Conservation (phyloP, 352 stramenopile genomes). For the Globisporangium parvum region DNA sequence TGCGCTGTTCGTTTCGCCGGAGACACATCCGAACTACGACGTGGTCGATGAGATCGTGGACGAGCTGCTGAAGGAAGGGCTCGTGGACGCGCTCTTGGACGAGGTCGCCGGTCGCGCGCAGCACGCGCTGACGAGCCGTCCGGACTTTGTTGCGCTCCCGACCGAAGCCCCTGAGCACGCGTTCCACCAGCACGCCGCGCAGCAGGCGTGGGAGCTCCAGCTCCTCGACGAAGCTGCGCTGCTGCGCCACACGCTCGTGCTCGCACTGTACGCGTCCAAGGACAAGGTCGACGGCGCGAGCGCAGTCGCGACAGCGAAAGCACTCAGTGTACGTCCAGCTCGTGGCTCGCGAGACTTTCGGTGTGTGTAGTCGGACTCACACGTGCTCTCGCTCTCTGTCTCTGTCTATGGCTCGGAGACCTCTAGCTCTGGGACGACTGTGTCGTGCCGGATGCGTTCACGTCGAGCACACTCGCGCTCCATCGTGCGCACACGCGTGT, state of each 20-base stretch:
- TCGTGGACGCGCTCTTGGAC: constrained; percentile 48
- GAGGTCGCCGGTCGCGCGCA: constrained; percentile 40
- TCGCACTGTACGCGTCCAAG: constrained; percentile 34
- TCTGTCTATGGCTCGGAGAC: constrained; percentile 1
- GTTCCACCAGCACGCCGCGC: constrained; percentile 22
- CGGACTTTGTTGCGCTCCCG: constrained; percentile 29
- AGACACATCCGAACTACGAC: constrained; percentile 24
- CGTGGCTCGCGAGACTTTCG: neutral
- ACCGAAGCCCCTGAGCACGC: neutral
- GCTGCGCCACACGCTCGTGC: constrained; percentile 47
- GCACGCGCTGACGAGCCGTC: constrained; percentile 18
- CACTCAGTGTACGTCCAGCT: constrained; percentile 19
- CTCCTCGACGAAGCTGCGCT: constrained; percentile 53
- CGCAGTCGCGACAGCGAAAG: constrained; percentile 30
- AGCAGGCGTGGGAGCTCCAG: constrained; percentile 49
- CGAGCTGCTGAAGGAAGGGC: constrained; percentile 46
- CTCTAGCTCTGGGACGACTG: constrained; percentile 22
- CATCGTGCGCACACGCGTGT: constrained; percentile 15
- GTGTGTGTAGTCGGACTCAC: neutral
- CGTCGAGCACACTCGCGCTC: constrained; percentile 13
- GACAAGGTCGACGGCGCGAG: constrained; percentile 28
- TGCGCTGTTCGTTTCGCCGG: constrained; percentile 19
- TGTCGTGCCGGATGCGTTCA: constrained; percentile 28
- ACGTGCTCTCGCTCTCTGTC: neutral
- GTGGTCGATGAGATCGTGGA: constrained; percentile 34